Base-by-base conservation (phyloP, 164 flowering plant species). In the Malania oleifera region DNA sequence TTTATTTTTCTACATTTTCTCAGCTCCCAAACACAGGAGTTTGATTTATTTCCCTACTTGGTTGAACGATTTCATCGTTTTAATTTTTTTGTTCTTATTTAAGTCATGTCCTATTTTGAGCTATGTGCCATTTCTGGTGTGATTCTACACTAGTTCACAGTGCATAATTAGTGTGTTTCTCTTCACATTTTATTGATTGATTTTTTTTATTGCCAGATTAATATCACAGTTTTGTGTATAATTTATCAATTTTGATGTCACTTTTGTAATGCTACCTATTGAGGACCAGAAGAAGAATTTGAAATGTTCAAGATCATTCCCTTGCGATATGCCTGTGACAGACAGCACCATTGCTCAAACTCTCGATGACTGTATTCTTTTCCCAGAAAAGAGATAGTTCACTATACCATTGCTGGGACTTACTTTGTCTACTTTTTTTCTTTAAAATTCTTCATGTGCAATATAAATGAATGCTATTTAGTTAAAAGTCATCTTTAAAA, bases 341-440 rank as follows among this genome's bases (percentile, higher is more conserved):
- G 91, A 83, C 41, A 49, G 61, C 28, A 59, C 56, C 38, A 58
- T 64, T 18, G 24, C 71, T 1, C 73, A 74, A 40, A 62, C 55
- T 57, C 47, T 69, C 18, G 87, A 86, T 7, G 79, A 75, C 29
- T 65, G 72, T 60, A 18, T 59, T 52, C 31, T 60, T 23, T 86
- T 87, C 59, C 82, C 91, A 0, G 71, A 18, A 95, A 89, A 59
- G 95, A 89, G 58, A 89, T 89, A 26, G 93, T 86, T 23, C 90
- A 82, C 57, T 70, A 73, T 25, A n/a, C 98, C 98, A 1, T 66
- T 89, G 66, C 96, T 92, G 7, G 97, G 98, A n/a, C n/a, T n/a
- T n/a, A n/a, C n/a, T n/a, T n/a, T n/a, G n/a, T n/a, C n/a, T n/a
- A n/a, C n/a, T n/a, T n/a, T n/a, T n/a, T n/a, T n/a, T n/a, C n/a